A percentile compares a stretch with the other conserved stretches of the same genome.
Conservation (phyloP, 1,139 yeast species). For the Petasospora rhodanensis region DNA sequence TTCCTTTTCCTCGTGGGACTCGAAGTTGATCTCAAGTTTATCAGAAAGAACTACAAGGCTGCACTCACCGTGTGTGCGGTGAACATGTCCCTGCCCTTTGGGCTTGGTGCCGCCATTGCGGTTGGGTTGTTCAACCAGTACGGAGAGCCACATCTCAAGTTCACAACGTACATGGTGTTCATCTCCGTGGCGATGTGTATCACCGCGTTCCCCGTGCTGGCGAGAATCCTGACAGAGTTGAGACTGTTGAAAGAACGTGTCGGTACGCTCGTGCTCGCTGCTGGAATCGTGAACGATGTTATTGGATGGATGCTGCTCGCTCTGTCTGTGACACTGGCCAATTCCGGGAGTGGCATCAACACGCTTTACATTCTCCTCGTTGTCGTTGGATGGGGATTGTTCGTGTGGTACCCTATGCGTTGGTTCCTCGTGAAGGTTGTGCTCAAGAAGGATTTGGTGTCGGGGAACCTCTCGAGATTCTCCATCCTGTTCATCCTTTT, state of each 20-base stretch:
- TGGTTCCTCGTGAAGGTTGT: slow-evolving; percentile 42
- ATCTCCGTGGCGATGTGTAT: slow-evolving; percentile 78
- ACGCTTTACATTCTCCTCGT: slow-evolving; percentile 66
- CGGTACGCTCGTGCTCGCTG: slow-evolving; percentile 75
- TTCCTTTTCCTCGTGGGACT: slow-evolving; percentile 72
- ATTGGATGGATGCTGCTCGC: slow-evolving; percentile 82
- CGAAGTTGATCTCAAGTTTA: slow-evolving; percentile 66
- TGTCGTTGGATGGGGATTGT: slow-evolving; percentile 61
- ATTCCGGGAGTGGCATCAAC: slow-evolving; percentile 55
- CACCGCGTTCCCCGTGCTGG: slow-evolving; percentile 81
- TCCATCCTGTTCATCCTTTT: slow-evolving; percentile 54
- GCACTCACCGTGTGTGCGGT: slow-evolving; percentile 65
- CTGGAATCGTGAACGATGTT: slow-evolving; percentile 76
- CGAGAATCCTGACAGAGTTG: slow-evolving; percentile 70
- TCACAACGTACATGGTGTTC: slow-evolving; percentile 72
- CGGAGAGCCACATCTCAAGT: slow-evolving; percentile 36
- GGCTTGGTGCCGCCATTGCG: slow-evolving; percentile 68
- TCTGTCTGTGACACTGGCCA: slow-evolving; percentile 68
- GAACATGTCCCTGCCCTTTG: slow-evolving; percentile 74
- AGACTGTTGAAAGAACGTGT: slow-evolving; percentile 67
- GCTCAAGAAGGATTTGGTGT: slow-evolving; percentile 32
- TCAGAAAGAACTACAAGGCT: slow-evolving; percentile 51
- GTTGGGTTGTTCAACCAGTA: slow-evolving; percentile 61
- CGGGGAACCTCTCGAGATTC: slow-evolving; percentile 61
- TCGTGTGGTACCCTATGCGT: slow-evolving; percentile 54